A percentile compares a stretch with the other conserved stretches of the same genome.
Conservation (phyloP, 2,329 filamentous ascomycete species). For the Pseudogymnoascus verrucosus region DNA sequence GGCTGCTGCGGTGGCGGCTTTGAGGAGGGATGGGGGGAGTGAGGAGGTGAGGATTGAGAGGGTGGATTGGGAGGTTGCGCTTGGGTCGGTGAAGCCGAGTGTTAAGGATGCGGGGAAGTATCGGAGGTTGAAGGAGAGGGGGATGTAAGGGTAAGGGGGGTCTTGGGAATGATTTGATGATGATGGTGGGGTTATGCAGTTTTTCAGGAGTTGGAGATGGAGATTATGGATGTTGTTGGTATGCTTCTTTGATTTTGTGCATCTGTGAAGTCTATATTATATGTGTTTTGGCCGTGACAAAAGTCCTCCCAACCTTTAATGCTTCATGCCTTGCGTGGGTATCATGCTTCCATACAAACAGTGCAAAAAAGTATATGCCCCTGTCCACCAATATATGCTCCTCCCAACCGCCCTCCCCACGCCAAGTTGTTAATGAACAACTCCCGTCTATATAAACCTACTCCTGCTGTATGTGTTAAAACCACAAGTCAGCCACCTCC, state of each 20-base stretch:
- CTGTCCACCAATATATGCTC: background rate
- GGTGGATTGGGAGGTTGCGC: slow-evolving; percentile 28
- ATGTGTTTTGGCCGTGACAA: background rate
- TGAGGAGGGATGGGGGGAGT: slow-evolving; percentile 24
- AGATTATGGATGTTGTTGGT: background rate
- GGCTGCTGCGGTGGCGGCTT: slow-evolving; percentile 27
- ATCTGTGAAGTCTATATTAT: background rate
- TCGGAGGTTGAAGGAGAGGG: slow-evolving; percentile 28
- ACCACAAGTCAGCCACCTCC: background rate
- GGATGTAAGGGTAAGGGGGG: slow-evolving; percentile 20
- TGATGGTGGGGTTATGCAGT: background rate
- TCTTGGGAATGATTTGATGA: background rate
- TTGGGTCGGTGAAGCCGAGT: slow-evolving; percentile 27
- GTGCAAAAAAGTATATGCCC: background rate
- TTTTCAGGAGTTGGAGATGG: background rate
- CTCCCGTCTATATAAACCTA: background rate
- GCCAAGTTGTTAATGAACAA: background rate
- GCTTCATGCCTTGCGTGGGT: background rate
- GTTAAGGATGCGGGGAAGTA: slow-evolving; percentile 30
- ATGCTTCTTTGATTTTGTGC: background rate
- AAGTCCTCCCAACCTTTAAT: background rate
- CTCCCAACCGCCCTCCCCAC: background rate
- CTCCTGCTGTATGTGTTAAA: background rate
- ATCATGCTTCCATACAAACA: slow-evolving; percentile 6
- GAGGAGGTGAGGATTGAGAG: slow-evolving; percentile 22